Evolutionary conservation across 371 early-diverging fungal genomes (phyloP).

Genomic region (Thermomucor indicae-seudaticae): DNA sequence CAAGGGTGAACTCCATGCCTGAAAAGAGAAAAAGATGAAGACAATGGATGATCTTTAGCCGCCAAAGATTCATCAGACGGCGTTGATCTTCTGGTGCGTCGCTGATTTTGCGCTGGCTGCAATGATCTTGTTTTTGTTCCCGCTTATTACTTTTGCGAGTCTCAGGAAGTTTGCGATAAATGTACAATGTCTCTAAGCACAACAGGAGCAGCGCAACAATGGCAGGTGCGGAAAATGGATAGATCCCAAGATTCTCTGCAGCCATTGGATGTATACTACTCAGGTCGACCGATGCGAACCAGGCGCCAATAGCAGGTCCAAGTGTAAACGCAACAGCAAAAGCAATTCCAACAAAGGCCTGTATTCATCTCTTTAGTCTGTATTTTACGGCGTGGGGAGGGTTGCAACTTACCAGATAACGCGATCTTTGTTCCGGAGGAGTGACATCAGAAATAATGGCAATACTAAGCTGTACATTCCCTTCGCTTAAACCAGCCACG

Average conservation of each 20-base stretch:
- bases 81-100: not conserved
- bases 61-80: constrained; percentile 37
- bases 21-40: constrained; percentile 88
- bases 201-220: constrained; percentile 80
- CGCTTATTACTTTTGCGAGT: constrained; percentile 34
- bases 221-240: constrained; percentile 82
- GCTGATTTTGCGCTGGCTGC: not conserved
- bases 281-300: constrained; percentile 77
- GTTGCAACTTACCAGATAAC: constrained; percentile 25
- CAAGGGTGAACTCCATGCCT: constrained; percentile 97
- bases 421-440: constrained; percentile 68
- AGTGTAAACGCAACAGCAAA: constrained; percentile 95
- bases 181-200: constrained; percentile 72
- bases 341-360: constrained; percentile 94
- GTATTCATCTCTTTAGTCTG: not conserved
- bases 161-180: constrained; percentile 76
- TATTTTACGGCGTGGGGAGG: not conserved
- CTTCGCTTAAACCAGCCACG: constrained; percentile 93
- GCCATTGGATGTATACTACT: constrained; percentile 40
- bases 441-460: constrained; percentile 96
- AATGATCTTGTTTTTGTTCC: not conserved
- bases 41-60: constrained; percentile 75
- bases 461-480: constrained; percentile 94
- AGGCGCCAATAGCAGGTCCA: constrained; percentile 93
- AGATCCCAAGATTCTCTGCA: constrained; percentile 55